Evolutionary conservation across 495 filamentous ascomycete genomes (phyloP).

Genomic region (Xylaria longipes): DNA sequence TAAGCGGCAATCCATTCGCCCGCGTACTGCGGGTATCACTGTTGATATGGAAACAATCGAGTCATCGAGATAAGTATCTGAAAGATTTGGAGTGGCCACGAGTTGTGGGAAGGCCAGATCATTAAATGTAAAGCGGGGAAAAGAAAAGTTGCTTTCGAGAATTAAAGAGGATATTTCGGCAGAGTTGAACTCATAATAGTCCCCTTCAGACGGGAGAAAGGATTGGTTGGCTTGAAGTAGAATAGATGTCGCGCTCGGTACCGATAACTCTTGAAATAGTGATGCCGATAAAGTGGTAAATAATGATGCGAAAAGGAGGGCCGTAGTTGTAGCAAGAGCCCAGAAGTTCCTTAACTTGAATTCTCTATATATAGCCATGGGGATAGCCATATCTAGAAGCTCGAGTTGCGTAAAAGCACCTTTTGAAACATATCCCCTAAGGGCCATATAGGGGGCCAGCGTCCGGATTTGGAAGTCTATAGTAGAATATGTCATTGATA

Average conservation of each 20-base stretch:
- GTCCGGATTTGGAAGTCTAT: not conserved
- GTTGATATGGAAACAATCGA: constrained; percentile 26
- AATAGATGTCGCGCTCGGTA: too few relatives aligned
- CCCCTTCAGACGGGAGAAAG: too few relatives aligned
- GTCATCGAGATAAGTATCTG: not conserved
- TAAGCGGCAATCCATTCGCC: constrained; percentile 30
- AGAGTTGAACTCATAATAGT: too few relatives aligned
- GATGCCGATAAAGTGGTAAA: constrained; percentile 4
- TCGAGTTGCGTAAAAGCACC: not conserved
- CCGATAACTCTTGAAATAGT: not conserved
- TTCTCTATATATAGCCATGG: not conserved
- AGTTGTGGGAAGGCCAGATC: constrained; percentile 34
- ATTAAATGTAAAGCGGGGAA: constrained; percentile 33
- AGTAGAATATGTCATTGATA: not conserved
- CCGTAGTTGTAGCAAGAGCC: not conserved
- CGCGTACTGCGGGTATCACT: constrained; percentile 29
- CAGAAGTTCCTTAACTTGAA: not conserved
- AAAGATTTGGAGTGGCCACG: not conserved
- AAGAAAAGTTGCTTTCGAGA: constrained; percentile 34
- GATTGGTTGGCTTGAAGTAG: too few relatives aligned
- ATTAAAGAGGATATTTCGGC: too few relatives aligned
- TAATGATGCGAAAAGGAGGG: not conserved
- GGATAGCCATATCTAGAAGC: not conserved
- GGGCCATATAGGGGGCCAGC: constrained; percentile 1
- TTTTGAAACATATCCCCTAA: not conserved